Conservation (phyloP, 2,329 filamentous ascomycete genomes). For the Colletotrichum euphorbiae region DNA sequence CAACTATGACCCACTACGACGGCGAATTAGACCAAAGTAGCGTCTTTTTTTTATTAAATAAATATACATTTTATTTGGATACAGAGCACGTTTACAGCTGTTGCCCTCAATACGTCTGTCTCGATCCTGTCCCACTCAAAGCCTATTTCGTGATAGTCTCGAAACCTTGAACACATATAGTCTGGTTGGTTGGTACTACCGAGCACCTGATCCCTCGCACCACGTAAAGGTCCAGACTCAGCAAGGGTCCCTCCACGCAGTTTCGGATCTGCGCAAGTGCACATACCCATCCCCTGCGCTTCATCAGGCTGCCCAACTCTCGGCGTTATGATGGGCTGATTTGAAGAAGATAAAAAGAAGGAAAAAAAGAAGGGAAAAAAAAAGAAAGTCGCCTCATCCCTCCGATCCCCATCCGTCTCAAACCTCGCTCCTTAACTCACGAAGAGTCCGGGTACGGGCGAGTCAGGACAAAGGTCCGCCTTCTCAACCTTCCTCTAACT, state of each 20-base stretch:
- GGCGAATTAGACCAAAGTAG: no score
- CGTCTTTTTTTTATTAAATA: no score
- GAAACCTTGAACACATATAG: neutral
- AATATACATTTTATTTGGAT: no score
- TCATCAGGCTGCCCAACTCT: slow-evolving; percentile 49
- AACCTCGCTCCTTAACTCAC: slow-evolving; percentile 24
- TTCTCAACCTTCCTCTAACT: slow-evolving; percentile 33
- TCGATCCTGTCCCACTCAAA: no score
- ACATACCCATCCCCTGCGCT: slow-evolving; percentile 40
- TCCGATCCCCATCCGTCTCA: slow-evolving; percentile 20
- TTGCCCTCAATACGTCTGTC: no score
- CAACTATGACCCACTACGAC: no score
- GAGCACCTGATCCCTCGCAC: slow-evolving; percentile 38
- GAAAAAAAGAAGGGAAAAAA: slow-evolving; percentile 14
- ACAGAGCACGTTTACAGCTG: no score
- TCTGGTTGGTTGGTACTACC: slow-evolving; percentile 43
- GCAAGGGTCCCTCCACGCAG: slow-evolving; percentile 41
- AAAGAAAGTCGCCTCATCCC: slow-evolving; percentile 9
- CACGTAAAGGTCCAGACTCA: slow-evolving; percentile 40
- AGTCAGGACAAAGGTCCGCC: slow-evolving; percentile 16
- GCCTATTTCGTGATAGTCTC: neutral
- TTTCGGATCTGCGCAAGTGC: slow-evolving; percentile 26
- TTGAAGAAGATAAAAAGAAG: slow-evolving; percentile 31
- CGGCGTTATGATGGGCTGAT: slow-evolving; percentile 50
- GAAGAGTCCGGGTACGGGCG: slow-evolving; percentile 27